Base-by-base conservation (phyloP, 2,329 filamentous ascomycete species). In the Cercospora sp. region DNA sequence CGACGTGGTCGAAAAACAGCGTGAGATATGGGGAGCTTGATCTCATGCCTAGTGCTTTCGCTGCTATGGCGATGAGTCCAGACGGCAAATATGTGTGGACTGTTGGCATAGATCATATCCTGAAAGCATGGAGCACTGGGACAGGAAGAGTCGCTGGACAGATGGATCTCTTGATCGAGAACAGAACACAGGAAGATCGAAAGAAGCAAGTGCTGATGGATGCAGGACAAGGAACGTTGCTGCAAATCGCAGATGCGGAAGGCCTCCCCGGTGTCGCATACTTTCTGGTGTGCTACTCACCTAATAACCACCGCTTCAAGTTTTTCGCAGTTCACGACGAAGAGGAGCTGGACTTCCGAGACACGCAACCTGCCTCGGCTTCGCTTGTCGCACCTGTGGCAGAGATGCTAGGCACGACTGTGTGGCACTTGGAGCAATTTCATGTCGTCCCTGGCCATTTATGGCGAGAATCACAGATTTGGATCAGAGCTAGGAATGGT, bases 241-340 rank as follows among this genome's bases (percentile, higher is more conserved):
- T 97, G 66, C 89, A 90, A 65, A 83, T 97, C 18, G 84, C 94
- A 12, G 60, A 71, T 8, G 63, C 66, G 10, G 69, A 64, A 20
- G 68, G 65, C 31, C 57, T 70, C 26, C 65, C 69, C 12, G 66
- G 66, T 28, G 70, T 65, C 6, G 61, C 53, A n/a, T 90, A 88
- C 75, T 86, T 86, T 67, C 87, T 94, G 63, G 88, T 92, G 42
- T 94, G 93, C 8, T 97, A 93, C 79, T 97, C 94, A 10, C 94
- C 95, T 0, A 88, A 95, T 70, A 91, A 93, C 31, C 87, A 95
- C 39, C 90, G 94, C 77, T 98, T 99, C 85, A 98, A 97, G 79
- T 94, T 99, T 77, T 99, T 94, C 92, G 92, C 96, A 73, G 81
- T 92, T 13, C 55, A 69, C n/a, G 55, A 39, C 20, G 69, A 67